Conservation (phyloP, 2,329 filamentous ascomycete species). For the Xylaria sp. region DNA sequence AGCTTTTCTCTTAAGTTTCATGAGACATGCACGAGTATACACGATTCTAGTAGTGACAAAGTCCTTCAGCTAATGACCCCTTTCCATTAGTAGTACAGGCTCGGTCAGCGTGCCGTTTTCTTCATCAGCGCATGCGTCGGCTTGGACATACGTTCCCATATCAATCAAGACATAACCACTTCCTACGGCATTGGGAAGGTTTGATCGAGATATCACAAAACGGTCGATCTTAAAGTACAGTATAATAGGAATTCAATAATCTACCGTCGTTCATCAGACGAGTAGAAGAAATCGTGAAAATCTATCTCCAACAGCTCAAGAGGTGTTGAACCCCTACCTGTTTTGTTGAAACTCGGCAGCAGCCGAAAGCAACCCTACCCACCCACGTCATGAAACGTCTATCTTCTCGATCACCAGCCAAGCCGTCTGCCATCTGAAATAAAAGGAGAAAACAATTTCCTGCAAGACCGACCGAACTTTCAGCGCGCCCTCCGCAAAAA, state of each 20-base stretch:
- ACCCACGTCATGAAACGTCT: constrained; percentile 11
- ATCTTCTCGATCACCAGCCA: constrained; percentile 20
- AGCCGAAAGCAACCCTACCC: background rate
- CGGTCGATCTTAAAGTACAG: background rate
- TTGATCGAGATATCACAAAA: background rate
- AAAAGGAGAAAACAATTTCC: background rate
- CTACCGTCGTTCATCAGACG: background rate
- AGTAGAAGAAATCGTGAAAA: background rate
- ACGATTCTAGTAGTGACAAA: background rate
- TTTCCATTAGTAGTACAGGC: background rate
- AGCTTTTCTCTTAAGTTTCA: background rate
- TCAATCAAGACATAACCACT: background rate
- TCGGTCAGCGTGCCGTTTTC: background rate
- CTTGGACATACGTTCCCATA: background rate
- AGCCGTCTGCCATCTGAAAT: constrained; percentile 20
- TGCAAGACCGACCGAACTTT: background rate
- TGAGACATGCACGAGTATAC: background rate
- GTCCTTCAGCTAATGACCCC: background rate
- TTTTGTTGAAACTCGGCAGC: constrained; percentile 1
- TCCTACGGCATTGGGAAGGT: background rate
- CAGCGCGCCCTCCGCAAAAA: background rate
- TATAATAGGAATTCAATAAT: background rate
- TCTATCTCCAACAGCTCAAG: background rate
- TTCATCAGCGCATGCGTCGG: background rate
- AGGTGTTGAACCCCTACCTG: background rate